Evolutionary conservation across 2,329 filamentous ascomycete species (phyloP).

Genomic region (Diaporthe ilicicola): DNA sequence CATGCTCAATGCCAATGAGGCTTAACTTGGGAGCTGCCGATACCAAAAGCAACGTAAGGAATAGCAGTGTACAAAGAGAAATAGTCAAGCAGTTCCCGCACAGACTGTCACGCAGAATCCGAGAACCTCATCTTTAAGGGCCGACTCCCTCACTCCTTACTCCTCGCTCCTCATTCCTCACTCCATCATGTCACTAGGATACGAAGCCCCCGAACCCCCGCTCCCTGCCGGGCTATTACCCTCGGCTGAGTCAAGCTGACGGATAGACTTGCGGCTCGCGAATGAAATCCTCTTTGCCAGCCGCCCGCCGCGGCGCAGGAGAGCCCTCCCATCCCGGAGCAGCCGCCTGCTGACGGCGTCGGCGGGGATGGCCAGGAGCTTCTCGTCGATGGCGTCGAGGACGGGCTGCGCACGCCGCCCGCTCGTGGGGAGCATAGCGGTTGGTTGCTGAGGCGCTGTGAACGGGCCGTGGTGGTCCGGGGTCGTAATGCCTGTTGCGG

Average conservation of each 20-base stretch:
- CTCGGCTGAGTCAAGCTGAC: rapidly evolving
- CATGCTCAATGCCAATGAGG: too few relatives aligned
- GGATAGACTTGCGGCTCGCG: too few relatives aligned
- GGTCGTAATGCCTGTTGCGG: too few relatives aligned
- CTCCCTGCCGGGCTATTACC: too few relatives aligned
- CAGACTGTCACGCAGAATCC: too few relatives aligned
- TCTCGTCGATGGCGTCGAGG: not conserved
- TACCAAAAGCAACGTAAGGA: too few relatives aligned
- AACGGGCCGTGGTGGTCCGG: not conserved
- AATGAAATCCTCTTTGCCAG: not conserved
- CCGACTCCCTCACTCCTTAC: too few relatives aligned
- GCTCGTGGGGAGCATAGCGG: not conserved
- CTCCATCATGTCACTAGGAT: not conserved
- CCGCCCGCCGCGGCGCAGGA: not conserved
- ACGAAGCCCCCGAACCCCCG: not conserved
- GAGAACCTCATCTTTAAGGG: too few relatives aligned
- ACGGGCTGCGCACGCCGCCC: not conserved
- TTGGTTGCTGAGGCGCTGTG: too few relatives aligned
- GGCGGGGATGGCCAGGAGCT: not conserved
- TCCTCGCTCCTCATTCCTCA: not conserved
- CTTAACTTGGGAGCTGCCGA: too few relatives aligned
- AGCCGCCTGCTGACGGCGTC: conserved; percentile 3
- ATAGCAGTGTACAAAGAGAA: too few relatives aligned
- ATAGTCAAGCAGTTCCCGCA: too few relatives aligned
- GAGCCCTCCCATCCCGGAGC: not conserved